Base-by-base conservation (phyloP, 176 grass and related monocot genomes). In the Oryza australiensis region DNA sequence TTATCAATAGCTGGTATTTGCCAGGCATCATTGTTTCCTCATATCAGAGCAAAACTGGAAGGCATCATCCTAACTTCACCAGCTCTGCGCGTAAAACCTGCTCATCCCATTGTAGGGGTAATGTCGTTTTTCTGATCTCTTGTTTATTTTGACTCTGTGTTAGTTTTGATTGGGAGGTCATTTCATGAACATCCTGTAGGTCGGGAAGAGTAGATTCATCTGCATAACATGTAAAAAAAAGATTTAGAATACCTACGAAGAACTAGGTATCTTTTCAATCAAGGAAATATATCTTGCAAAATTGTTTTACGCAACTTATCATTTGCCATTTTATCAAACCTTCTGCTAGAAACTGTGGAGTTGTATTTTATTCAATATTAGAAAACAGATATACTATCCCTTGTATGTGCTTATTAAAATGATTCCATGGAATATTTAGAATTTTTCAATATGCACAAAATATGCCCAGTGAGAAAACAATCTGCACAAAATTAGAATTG, bases 61-160 rank as follows among this genome's bases (percentile, higher is more conserved):
- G 96, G 96, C 68, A 90, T 99, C 84, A 90, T 99, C 37, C 86
- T 99, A 55, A 99, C 96, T 46, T 99, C 96, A 70, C 96, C 96
- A 12, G 96, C 96, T 35, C 69, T 99, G 85, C 93, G 93, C 12
- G 96, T 99, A 49, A 95, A 94, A 65, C 96, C 96, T 46, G 93
- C 96, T 33, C 96, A 99, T 92, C 91, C 93, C 53, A 95, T 99
- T 30, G 96, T 99, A 46, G 91, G 90, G 93, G 96, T 99, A 98
- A 89, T 82, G 18, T 16, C 59, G 46, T 45, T 45, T 32, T 59
- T 85, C 85, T 62, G 9, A 2, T 78, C 37, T 46, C 27, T 22
- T 74, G 13, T 16, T 70, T 45, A 14, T 26, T 64, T 33, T 23
- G 22, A 23, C 23, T 0, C 22, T 23, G 3, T 38, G 13, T 65